Evolutionary conservation across 768 basidiomycete genomes (phyloP), one percentile per base, ranked within the genome.

Genomic region (Dictyophora rubrovolvata): DNA sequence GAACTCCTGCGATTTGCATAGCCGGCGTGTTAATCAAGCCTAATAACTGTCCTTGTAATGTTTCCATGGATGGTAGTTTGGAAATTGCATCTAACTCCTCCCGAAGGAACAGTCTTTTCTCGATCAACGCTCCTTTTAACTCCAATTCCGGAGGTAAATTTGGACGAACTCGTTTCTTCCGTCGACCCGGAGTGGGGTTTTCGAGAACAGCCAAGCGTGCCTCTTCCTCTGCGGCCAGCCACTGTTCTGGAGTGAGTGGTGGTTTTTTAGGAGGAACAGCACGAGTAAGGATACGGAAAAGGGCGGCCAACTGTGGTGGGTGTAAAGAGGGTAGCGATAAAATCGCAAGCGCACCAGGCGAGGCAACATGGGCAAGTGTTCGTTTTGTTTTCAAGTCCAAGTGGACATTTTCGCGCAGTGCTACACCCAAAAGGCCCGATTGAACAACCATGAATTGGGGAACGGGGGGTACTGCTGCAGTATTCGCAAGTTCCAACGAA

Each of bases 1-100:
- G 69, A 48, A 89, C 78, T 51, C 81, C 84, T 3, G 87, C 81
- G 51, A 94, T 75, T 70, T 89, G 86, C 61, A 80, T 75, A 11
- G 81, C 84, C 48, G 89, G 90, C 14, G 83, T 76, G 59, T 85
- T 85, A 61, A 97, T 69, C 71, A 96, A 62, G 8, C 93, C 93
- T 14, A 94, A 86, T 58, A 97, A 78, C 70, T 95, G 92, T 17
- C 85, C 85, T 55, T 87, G 73, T 61, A 96, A 70, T 1, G 82
- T 84, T 42, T 87, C 86, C 66, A 95, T 70, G 48, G 86, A 81
- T 20, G 93, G 93, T 55, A 95, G 71, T 64, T 83, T 81, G 34
- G 85, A 81, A 5, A 93, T 81, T 14, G 81, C 76, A 67, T 76
- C 73, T 56, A 93, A 72, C 5, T 78, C 77, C 10, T 76, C 70